A percentile compares a stretch with the other conserved stretches of the same genome.
Evolutionary conservation across 495 filamentous ascomycete genomes (phyloP).

Genomic region (Talaromyces wortmannii): DNA sequence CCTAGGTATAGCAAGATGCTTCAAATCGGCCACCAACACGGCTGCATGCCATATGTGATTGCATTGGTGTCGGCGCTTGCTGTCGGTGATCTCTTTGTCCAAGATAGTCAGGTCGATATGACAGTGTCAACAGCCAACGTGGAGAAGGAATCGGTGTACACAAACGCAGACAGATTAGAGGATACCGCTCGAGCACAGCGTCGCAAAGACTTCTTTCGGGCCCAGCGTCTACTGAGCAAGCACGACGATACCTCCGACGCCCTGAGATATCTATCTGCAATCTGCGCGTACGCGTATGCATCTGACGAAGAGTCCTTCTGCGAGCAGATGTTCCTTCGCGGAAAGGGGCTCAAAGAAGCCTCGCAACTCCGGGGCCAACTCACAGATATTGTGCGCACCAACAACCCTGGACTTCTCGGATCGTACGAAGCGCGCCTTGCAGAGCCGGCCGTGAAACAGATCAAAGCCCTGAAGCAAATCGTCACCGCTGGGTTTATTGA

Average conservation of each 20-base stretch:
- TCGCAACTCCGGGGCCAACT: slow-evolving; percentile 78
- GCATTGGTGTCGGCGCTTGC: slow-evolving; percentile 85
- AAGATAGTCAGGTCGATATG: slow-evolving; percentile 69
- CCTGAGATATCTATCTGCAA: slow-evolving; percentile 82
- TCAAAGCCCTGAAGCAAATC: slow-evolving; percentile 83
- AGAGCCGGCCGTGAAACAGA: slow-evolving; percentile 61
- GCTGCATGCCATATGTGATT: slow-evolving; percentile 78
- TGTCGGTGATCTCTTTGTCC: slow-evolving; percentile 81
- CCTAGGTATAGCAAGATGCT: slow-evolving; percentile 90
- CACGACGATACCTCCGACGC: slow-evolving; percentile 78
- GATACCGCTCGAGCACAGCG: slow-evolving; percentile 60
- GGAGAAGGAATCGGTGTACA: slow-evolving; percentile 42
- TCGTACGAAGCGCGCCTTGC: slow-evolving; percentile 55
- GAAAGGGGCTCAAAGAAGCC: slow-evolving; percentile 80
- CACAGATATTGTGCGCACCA: slow-evolving; percentile 66
- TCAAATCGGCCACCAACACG: slow-evolving; percentile 75
- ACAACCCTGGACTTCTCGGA: slow-evolving; percentile 60
- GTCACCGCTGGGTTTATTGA: slow-evolving; percentile 91
- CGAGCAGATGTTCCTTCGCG: slow-evolving; percentile 71
- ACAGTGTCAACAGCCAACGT: slow-evolving; percentile 28
- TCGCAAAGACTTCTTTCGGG: slow-evolving; percentile 63
- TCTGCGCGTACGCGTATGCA: slow-evolving; percentile 76
- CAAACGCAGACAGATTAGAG: slow-evolving; percentile 58
- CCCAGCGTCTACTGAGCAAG: slow-evolving; percentile 72
- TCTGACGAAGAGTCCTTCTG: slow-evolving; percentile 62